Conservation (phyloP, 2,329 filamentous ascomycete genomes). For the Aspergillus melleus region DNA sequence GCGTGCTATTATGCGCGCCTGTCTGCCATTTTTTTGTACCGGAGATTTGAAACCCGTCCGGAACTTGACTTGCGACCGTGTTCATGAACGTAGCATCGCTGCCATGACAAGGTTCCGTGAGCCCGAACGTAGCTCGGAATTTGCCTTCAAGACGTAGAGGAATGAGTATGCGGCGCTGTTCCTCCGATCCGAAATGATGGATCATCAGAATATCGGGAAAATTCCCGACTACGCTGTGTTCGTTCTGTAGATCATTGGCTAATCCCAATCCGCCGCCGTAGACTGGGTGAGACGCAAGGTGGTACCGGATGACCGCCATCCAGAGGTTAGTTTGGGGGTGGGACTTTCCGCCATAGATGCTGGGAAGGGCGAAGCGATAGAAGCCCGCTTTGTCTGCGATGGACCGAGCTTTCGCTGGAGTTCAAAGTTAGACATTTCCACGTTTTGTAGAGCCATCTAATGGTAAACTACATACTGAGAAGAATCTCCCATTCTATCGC, state of each 20-base stretch:
- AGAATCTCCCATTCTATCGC: slow-evolving; percentile 60
- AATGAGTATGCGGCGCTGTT: slow-evolving; percentile 58
- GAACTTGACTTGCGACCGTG: slow-evolving; percentile 51
- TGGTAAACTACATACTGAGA: background rate
- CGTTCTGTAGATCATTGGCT: slow-evolving; percentile 65
- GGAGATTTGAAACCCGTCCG: slow-evolving; percentile 49
- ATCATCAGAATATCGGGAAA: slow-evolving; percentile 65
- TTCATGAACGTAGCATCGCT: slow-evolving; percentile 65
- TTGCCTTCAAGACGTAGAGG: slow-evolving; percentile 53
- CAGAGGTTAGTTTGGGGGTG: slow-evolving; percentile 55
- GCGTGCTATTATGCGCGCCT: slow-evolving; percentile 61
- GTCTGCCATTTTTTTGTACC: slow-evolving; percentile 67
- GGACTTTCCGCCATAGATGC: slow-evolving; percentile 53
- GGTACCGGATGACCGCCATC: slow-evolving; percentile 64
- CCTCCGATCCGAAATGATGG: slow-evolving; percentile 57
- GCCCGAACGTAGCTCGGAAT: slow-evolving; percentile 60
- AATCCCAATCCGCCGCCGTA: slow-evolving; percentile 53
- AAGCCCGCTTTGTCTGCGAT: slow-evolving; percentile 62
- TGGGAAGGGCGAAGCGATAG: slow-evolving; percentile 59
- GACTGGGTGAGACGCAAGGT: slow-evolving; percentile 54
- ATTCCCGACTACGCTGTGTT: slow-evolving; percentile 63
- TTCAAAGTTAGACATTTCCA: background rate
- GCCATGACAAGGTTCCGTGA: slow-evolving; percentile 63
- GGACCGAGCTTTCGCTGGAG: slow-evolving; percentile 42
- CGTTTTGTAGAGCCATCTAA: background rate